Conservation (phyloP, 441 rosid genomes). For the Pelargonium australe region DNA sequence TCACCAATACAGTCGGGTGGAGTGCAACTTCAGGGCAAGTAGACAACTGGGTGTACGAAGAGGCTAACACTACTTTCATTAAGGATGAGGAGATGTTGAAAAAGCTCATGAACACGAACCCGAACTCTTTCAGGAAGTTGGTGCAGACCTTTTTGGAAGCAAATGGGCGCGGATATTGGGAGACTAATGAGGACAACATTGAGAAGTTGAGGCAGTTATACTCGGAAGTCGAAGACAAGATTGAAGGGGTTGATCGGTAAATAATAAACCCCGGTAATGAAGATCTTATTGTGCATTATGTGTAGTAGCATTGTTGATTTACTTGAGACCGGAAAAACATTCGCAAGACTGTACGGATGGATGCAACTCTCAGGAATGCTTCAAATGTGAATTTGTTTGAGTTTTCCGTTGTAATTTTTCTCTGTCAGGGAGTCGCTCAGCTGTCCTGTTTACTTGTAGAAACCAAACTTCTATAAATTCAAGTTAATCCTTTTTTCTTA, state of each 20-base stretch:
- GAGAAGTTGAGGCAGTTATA: slow-evolving; percentile 84
- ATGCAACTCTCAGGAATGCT: not conserved
- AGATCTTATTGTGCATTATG: slow-evolving; percentile 16
- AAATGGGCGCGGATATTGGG: slow-evolving; percentile 97
- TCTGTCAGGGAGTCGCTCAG: too few relatives aligned
- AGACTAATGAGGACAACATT: slow-evolving; percentile 68
- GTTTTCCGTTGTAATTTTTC: not conserved
- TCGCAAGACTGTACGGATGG: not conserved
- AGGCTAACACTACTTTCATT: slow-evolving; percentile 89
- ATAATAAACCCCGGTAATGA: slow-evolving; percentile 8
- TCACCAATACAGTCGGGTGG: slow-evolving; percentile 96
- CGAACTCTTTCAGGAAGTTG: slow-evolving; percentile 86
- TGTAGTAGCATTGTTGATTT: slow-evolving; percentile 22
- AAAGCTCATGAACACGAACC: slow-evolving; percentile 78
- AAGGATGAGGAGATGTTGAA: slow-evolving; percentile 90
- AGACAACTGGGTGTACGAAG: slow-evolving; percentile 97
- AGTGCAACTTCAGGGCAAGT: slow-evolving; percentile 99
- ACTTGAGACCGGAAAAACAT: slow-evolving; percentile 5
- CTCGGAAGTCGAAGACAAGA: slow-evolving; percentile 94
- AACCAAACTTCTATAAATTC: not conserved
- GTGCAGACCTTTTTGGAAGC: slow-evolving; percentile 98
- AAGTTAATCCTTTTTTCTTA: not conserved
- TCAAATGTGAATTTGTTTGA: slow-evolving; percentile 1
- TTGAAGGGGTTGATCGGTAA: slow-evolving; percentile 87
- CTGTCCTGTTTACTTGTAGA: too few relatives aligned